Evolutionary conservation across 306 rosid species (phyloP).

Genomic region (Trifolium subterraneum): DNA sequence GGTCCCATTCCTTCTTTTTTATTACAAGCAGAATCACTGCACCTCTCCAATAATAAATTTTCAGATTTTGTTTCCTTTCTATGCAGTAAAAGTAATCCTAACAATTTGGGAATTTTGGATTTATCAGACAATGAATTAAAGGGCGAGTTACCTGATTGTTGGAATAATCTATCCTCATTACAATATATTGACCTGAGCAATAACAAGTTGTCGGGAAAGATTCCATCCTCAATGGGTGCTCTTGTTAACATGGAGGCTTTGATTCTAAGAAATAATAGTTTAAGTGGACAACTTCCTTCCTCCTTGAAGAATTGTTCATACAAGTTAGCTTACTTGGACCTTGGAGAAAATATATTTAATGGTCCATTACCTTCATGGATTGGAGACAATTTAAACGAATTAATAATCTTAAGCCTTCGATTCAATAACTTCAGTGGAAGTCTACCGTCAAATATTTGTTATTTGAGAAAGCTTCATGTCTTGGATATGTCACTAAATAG

Average conservation of each 20-base stretch:
- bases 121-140: not conserved
- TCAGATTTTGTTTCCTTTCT: too few relatives aligned
- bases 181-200: not conserved
- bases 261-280: too few relatives aligned
- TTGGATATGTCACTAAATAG: not conserved
- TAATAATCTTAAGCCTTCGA: not conserved
- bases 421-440: not conserved
- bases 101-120: not conserved
- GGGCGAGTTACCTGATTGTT: not conserved
- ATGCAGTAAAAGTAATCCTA: too few relatives aligned
- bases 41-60: too few relatives aligned
- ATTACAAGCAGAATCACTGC: too few relatives aligned
- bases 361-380: conserved; percentile 34
- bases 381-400: not conserved
- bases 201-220: not conserved
- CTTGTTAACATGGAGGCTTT: not conserved
- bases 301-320: conserved; percentile 8
- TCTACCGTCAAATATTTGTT: not conserved
- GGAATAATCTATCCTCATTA: not conserved
- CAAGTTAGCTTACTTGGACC: not conserved
- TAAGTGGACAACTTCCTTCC: conserved; percentile 2
- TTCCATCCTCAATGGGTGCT: not conserved
- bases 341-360: conserved; percentile 10
- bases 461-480: not conserved
- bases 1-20: too few relatives aligned